Base-by-base conservation (phyloP, 352 stramenopile genomes). In the Pythium inflatum region DNA sequence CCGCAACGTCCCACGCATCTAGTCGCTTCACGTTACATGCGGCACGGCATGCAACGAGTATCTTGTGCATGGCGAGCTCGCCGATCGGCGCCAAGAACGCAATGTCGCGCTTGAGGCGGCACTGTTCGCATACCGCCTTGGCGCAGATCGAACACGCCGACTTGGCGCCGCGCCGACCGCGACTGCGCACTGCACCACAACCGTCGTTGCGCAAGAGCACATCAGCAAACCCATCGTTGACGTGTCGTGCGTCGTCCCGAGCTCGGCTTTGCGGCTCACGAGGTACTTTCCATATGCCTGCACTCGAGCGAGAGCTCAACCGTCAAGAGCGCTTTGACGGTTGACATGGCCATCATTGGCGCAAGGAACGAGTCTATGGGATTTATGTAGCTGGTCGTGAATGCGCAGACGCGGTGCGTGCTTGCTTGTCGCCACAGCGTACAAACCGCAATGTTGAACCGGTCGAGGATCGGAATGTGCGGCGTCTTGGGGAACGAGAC, bases 401-500 rank as follows among this genome's bases (percentile, higher is more conserved):
- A 60, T 4, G 30, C 53, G 3, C 48, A 20, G 13, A 60, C 53
- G 33, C 36, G 53, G 33, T 60, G 33, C 14, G 33, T 20, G 9
- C 33, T 34, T 9, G 31, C 11, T 50, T 88, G 73, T 3, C 78
- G 74, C 48, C 82, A 88, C 9, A 91, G 54, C 4, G 72, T 78
- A 54, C 79, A 89, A 9, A 76, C 76, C 31, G 81, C 89, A 62
- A 91, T 81, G 49, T 87, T 84, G 4, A 74, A 74, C 7, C 83
- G 79, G 16, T 76, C 50, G 31, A 80, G 77, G 13, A 71, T 74
- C 3, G 48, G 57, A 24, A 86, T 67, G 16, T 59, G 22, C 25
- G 74, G 78, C 4, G 81, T 85, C 59, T 83, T 71, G 30, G 71
- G 57, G 50, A 89, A 89, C 31, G 85, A 68, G 18, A 92, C 72